A percentile compares a stretch with the other conserved stretches of the same genome.
These are phyloP conservation scores for Zygoascus bituminiphila DNA, from an alignment of 805 yeast species.

Conservation along the genomic window DNA sequence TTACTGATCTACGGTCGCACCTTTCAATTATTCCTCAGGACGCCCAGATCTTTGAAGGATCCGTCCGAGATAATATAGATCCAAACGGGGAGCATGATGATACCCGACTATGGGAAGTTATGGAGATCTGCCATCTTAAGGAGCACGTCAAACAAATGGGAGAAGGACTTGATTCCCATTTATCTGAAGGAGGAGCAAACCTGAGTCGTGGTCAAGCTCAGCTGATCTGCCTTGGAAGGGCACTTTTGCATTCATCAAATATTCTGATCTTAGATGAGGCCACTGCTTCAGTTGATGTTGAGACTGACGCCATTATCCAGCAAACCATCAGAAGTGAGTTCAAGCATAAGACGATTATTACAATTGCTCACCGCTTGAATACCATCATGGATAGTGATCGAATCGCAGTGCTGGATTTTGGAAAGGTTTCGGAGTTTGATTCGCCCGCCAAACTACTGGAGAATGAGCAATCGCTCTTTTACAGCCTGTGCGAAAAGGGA, in stretches of 20 bases:
- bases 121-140: conserved; percentile 46
- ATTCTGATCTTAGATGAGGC: conserved; percentile 75
- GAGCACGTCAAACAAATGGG: conserved; percentile 38
- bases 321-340: conserved; percentile 64
- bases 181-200: conserved; percentile 68
- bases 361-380: conserved; percentile 79
- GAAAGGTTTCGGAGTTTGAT: conserved; percentile 66
- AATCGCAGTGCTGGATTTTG: conserved; percentile 62
- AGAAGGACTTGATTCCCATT: conserved; percentile 41
- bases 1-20: conserved; percentile 46
- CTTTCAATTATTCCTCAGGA: conserved; percentile 63
- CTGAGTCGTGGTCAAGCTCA: conserved; percentile 79
- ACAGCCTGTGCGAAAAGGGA: conserved; percentile 73
- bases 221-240: conserved; percentile 69
- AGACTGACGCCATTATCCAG: conserved; percentile 68
- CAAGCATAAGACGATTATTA: conserved; percentile 60
- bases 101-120: conserved; percentile 48
- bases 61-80: conserved; percentile 53
- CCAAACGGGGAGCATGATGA: conserved; percentile 45
- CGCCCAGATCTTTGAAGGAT: conserved; percentile 58
- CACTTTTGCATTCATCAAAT: conserved; percentile 58
- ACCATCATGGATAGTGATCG: conserved; percentile 74
- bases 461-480: conserved; percentile 61
- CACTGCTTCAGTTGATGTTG: conserved; percentile 72
- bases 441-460: conserved; percentile 57